Percentiles rank a stretch among this genome's conserved stretches.
These are phyloP conservation scores for Monilinia laxa DNA, from an alignment of 2,329 filamentous ascomycete species.

Conservation along the genomic window DNA sequence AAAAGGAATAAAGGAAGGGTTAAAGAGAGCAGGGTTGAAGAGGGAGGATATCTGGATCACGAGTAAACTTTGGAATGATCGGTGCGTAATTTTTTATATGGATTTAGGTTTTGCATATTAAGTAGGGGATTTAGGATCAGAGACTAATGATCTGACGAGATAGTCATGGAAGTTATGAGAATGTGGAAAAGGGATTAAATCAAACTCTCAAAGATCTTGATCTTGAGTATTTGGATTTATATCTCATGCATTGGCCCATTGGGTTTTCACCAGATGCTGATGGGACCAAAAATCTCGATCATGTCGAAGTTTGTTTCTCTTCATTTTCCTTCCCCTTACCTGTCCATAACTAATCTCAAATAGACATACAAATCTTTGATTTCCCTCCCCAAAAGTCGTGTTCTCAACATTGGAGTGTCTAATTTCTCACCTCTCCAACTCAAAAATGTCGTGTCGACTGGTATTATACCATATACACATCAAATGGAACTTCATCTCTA, in stretches of 20 bases:
- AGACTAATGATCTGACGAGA: background rate
- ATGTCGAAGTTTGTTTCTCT: background rate
- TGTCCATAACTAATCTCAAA: constrained; percentile 52
- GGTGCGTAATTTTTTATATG: constrained; percentile 29
- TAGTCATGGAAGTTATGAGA: constrained; percentile 16
- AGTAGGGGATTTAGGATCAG: background rate
- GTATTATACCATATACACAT: constrained; percentile 66
- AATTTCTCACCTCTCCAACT: constrained; percentile 65
- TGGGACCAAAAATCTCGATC: constrained; percentile 43
- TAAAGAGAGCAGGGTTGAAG: constrained; percentile 24
- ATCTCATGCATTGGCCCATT: constrained; percentile 71
- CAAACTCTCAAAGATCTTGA: constrained; percentile 58
- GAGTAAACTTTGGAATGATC: constrained; percentile 32
- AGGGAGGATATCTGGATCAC: constrained; percentile 35
- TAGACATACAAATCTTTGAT: constrained; percentile 74
- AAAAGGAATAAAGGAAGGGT: constrained; percentile 27
- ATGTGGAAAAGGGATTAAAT: constrained; percentile 46
- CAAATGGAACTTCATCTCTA: constrained; percentile 79
- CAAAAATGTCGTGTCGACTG: constrained; percentile 23
- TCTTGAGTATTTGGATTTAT: constrained; percentile 65
- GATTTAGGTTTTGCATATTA: constrained; percentile 35
- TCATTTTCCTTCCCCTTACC: no score
- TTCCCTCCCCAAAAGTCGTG: constrained; percentile 65
- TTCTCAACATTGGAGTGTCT: constrained; percentile 76
- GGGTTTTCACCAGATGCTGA: background rate